Base-by-base conservation (phyloP, 768 basidiomycete species). In the Pisolithus orientalis region DNA sequence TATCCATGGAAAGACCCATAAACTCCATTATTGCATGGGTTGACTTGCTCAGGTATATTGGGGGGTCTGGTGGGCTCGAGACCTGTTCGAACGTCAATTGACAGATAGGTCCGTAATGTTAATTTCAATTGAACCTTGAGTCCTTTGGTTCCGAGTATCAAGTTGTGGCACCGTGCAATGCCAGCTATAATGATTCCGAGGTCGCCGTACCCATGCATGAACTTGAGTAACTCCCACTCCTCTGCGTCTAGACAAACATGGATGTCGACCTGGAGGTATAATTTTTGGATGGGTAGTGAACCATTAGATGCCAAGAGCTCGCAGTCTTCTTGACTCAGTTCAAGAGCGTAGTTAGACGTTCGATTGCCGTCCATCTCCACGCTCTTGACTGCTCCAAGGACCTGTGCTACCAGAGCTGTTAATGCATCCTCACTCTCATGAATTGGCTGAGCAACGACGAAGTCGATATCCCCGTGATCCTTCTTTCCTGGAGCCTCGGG, bases 401-500 rank as follows among this genome's bases (percentile, higher is more conserved):
- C 62, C 4, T 53, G 49, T 57, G 74, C 68, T 5, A 79, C 68
- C 31, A 63, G 42, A 29, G 65, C 65, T 27, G 74, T 72, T 2
- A 75, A 67, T 37, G 70, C 48, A 28, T 61, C 56, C 27, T 57
- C 57, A 21, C 47, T 59, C 6, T 34, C 49, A 11, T 57, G 21
- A 10, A 60, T 53, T 0, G 85, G 79, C n/a, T 60, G 56, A 37
- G 75, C 72, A 4, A 85, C 85, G 21, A 84, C 65, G 47, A 87
- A 78, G 62, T 89, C 87, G 24, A 90, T 60, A 60, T 90, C 87
- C 1, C 87, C 87, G 55, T 85, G 72, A 62, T 83, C 80, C 1
- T 49, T 42, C 62, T 89, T 89, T 56, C 76, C 80, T 13, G 85
- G 87, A 8, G 78, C 81, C 65, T 87, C 85, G 6, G 61, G 61